Evolutionary conservation across 1,139 yeast species (phyloP), one percentile per base, ranked within the genome.

Genomic region (Hansenula sp.): DNA sequence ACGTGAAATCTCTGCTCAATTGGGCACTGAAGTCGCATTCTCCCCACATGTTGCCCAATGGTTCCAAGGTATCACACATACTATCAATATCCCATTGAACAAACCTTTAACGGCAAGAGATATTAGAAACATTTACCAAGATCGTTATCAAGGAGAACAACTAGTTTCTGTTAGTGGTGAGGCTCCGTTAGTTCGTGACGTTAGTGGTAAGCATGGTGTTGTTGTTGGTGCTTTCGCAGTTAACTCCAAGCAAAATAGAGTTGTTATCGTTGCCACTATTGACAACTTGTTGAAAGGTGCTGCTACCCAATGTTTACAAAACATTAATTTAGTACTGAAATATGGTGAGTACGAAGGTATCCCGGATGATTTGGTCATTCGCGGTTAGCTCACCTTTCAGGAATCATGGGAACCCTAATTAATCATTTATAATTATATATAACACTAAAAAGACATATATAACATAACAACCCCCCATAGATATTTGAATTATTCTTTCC

Each of bases 1-100:
- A 73, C 80, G 82, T 49, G 99, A 93, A 69, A 85, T 94, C 53
- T 85, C 96, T 38, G 64, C 74, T 29, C 94, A 85, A 58, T 74
- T 93, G 49, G 95, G 94, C 6, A 68, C 72, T 41, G 79, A 80
- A 33, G 91, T 93, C 44, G 93, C 96, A 3, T 93, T 93, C 66
- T 81, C 87, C 55, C 99, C 99, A 21, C 99, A 93, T 61, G 99
- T 93, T 47, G 99, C 97, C 3, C 96, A 87, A 66, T 93, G 99
- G 99, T 93, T 94, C 80, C 98, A 93, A 70, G 99, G 99, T 55
- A 93, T 93, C 56, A 76, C 96, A 2, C 88, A 86, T 61, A 93
- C 99, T 24, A 84, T 93, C 49, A 83, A 89, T 43, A 87, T 93
- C 49, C 99, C 99, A 43, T 77, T 93, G 60, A 82, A 80, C 59